Conservation (phyloP, 2,329 filamentous ascomycete species). For the Colletotrichum horii region DNA sequence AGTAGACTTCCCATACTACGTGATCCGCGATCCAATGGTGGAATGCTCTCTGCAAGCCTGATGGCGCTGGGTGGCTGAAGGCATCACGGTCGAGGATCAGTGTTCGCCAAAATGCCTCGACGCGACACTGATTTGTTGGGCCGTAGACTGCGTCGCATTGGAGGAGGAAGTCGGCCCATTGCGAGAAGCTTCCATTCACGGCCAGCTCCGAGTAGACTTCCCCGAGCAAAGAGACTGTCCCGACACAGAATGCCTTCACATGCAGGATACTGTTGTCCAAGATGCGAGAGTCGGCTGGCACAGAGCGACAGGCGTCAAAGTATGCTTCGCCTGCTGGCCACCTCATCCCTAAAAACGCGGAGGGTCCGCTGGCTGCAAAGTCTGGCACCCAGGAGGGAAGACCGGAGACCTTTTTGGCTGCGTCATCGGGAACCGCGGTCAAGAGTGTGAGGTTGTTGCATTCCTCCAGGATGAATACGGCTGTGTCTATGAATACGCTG, state of each 20-base stretch:
- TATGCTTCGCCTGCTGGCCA: background rate
- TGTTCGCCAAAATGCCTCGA: conserved; percentile 31
- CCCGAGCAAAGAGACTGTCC: background rate
- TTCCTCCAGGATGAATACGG: conserved; percentile 10
- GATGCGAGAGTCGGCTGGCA: background rate
- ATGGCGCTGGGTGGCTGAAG: background rate
- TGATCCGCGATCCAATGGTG: conserved; percentile 10
- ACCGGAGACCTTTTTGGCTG: background rate
- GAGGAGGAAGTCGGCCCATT: conserved; percentile 17
- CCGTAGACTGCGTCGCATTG: conserved; percentile 25
- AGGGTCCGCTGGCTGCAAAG: conserved; percentile 21
- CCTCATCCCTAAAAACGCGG: background rate
- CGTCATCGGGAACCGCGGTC: conserved; percentile 26
- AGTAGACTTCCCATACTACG: conserved; percentile 3
- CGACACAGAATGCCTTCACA: background rate
- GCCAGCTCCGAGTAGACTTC: conserved; percentile 9
- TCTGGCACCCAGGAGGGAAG: conserved; percentile 27
- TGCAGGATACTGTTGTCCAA: background rate
- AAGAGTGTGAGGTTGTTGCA: conserved; percentile 19
- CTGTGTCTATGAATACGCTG: conserved; percentile 1
- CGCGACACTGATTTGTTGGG: conserved; percentile 25
- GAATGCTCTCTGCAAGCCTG: background rate
- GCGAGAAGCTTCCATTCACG: conserved; percentile 3
- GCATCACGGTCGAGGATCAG: conserved; percentile 28
- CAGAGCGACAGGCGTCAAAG: background rate